Conservation (phyloP, 1,284 basidiomycete species). For the Leccinum cinnamomeum region DNA sequence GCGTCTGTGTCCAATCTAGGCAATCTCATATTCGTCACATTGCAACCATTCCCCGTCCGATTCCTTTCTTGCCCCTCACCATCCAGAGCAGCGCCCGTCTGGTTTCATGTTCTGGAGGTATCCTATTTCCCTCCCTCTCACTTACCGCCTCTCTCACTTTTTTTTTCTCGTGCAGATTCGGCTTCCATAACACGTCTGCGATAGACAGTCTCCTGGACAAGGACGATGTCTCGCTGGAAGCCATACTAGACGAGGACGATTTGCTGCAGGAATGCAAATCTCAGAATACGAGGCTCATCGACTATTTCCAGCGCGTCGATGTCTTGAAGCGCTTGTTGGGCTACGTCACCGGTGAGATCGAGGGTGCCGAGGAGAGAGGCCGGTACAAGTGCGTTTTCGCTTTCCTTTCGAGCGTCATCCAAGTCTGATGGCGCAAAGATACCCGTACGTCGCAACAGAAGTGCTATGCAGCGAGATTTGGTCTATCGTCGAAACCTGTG, state of each 20-base stretch:
- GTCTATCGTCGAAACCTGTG: slow-evolving; percentile 89
- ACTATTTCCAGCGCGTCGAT: slow-evolving; percentile 81
- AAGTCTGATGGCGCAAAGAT: slow-evolving; percentile 51
- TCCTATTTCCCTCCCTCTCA: neutral
- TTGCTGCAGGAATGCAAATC: slow-evolving; percentile 94
- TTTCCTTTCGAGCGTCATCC: neutral
- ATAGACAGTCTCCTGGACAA: slow-evolving; percentile 84
- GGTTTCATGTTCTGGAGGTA: slow-evolving; percentile 47
- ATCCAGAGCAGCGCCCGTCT: slow-evolving; percentile 22
- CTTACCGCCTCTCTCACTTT: slow-evolving; percentile 3
- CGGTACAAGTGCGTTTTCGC: slow-evolving; percentile 66
- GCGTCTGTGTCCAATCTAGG: slow-evolving; percentile 23
- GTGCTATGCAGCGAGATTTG: slow-evolving; percentile 96
- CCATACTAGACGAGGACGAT: slow-evolving; percentile 93
- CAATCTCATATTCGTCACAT: slow-evolving; percentile 17
- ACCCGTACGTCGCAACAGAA: slow-evolving; percentile 93
- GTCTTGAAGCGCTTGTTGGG: slow-evolving; percentile 78
- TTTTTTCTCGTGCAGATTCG: slow-evolving; percentile 57
- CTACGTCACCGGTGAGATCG: slow-evolving; percentile 85
- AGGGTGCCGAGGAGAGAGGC: slow-evolving; percentile 66
- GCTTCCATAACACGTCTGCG: slow-evolving; percentile 79
- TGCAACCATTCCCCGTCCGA: slow-evolving; percentile 17
- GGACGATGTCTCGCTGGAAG: slow-evolving; percentile 83
- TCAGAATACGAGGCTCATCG: slow-evolving; percentile 86
- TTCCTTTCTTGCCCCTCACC: slow-evolving; percentile 9